These are phyloP conservation scores for Botrytis sinoallii DNA, from an alignment of 2,329 filamentous ascomycete species.

Conservation along the genomic window DNA sequence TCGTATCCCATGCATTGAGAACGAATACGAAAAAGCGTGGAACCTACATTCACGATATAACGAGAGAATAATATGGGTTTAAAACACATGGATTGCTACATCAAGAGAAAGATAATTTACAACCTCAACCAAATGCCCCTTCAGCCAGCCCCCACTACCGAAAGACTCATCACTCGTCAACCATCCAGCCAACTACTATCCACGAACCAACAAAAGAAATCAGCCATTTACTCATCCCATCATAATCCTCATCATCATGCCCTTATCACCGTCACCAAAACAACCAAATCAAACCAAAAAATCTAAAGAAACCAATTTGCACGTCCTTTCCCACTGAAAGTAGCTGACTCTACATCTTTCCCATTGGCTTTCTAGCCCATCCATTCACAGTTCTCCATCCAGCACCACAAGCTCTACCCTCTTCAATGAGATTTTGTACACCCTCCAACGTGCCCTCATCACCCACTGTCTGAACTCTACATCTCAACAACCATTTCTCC, in stretches of 20 bases:
- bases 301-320: neutral
- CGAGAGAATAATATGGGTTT: neutral
- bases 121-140: conserved; percentile 7
- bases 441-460: conserved; percentile 60
- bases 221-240: neutral
- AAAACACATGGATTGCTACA: conserved; percentile 17
- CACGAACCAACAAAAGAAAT: neutral
- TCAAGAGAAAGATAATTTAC: conserved; percentile 19
- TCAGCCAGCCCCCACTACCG: neutral
- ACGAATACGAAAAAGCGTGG: neutral
- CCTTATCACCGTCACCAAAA: neutral
- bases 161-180: neutral
- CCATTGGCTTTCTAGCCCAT: conserved; percentile 59
- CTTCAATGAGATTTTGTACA: conserved; percentile 60
- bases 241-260: neutral
- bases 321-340: neutral
- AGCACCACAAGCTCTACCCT: conserved; percentile 57
- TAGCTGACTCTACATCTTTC: neutral
- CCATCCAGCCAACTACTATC: neutral
- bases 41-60: neutral
- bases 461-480: conserved; percentile 82
- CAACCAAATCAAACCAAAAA: neutral
- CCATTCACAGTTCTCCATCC: conserved; percentile 61
- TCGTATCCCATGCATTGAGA: neutral
- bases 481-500: conserved; percentile 92